A percentile compares a stretch with the other conserved stretches of the same genome.
phyloP scores from a whole-genome alignment of 2,329 filamentous ascomycete genomes.

The Aschersonia sp. region DNA sequence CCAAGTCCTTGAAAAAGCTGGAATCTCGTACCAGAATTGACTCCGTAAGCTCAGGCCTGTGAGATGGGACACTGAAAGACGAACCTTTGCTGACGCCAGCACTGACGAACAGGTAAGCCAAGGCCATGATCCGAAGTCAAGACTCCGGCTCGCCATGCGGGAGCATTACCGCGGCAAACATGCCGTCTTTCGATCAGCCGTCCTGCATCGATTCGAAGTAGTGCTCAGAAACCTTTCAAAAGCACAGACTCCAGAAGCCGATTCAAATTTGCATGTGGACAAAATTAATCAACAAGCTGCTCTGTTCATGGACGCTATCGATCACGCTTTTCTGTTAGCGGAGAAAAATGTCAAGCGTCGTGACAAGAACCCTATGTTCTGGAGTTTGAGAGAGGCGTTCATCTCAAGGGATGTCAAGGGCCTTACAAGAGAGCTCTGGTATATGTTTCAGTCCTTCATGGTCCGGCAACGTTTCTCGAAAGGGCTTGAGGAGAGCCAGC shows the following conservation, averaged over 20 bases:
- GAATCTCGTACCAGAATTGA: conserved; percentile 7
- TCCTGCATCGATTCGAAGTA: conserved; percentile 19
- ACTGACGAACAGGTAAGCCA: conserved; percentile 12
- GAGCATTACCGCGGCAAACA: conserved; percentile 14
- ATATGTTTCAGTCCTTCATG: conserved; percentile 53
- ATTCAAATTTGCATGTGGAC: conserved; percentile 14
- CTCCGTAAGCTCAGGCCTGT: conserved; percentile 10
- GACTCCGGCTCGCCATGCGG: conserved; percentile 12
- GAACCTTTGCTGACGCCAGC: background rate
- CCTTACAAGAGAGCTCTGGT: conserved; percentile 44
- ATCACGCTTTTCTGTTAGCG: conserved; percentile 30
- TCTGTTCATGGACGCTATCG: conserved; percentile 29
- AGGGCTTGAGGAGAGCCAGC: conserved; percentile 42
- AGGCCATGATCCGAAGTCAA: conserved; percentile 19
- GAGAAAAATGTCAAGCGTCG: conserved; percentile 20
- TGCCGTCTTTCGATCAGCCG: conserved; percentile 18
- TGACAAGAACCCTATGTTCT: conserved; percentile 38
- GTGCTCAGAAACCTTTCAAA: conserved; percentile 16
- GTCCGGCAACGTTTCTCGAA: conserved; percentile 41
- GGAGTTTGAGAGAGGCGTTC: conserved; percentile 44
- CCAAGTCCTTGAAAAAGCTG: conserved; percentile 7
- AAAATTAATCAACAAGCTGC: conserved; percentile 29
- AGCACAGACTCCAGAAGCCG: conserved; percentile 4
- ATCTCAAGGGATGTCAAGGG: conserved; percentile 33
- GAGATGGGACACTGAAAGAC: too few relatives aligned